A percentile compares a stretch with the other conserved stretches of the same genome.
Conservation (phyloP, 108 stramenopile genomes). For the Fistulifera solaris region DNA sequence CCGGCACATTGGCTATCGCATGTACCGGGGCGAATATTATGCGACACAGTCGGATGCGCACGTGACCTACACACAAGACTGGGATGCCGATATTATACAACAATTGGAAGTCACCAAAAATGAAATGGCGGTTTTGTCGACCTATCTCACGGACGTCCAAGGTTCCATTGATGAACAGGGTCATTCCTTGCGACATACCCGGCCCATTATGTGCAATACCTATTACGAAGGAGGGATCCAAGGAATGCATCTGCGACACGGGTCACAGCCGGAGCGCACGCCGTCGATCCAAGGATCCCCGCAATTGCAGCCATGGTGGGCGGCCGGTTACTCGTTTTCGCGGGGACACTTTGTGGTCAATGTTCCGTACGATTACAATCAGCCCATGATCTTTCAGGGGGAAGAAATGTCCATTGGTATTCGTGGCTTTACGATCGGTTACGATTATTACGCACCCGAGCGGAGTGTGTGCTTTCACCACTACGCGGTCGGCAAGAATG, state of each 20-base stretch:
- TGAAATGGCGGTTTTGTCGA: conserved; percentile 89
- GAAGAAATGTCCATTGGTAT: conserved; percentile 70
- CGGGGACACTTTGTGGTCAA: conserved; percentile 81
- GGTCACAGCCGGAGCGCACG: conserved; percentile 72
- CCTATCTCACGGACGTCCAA: conserved; percentile 77
- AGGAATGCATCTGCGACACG: conserved; percentile 76
- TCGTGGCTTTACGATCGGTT: conserved; percentile 74
- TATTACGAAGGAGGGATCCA: conserved; percentile 71
- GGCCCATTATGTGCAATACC: conserved; percentile 87
- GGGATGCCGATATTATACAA: conserved; percentile 84
- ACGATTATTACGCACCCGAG: conserved; percentile 86
- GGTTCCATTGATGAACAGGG: conserved; percentile 63
- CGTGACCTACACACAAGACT: conserved; percentile 80
- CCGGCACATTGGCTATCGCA: conserved; percentile 75
- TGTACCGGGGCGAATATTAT: conserved; percentile 91
- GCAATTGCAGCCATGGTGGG: conserved; percentile 85
- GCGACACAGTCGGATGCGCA: conserved; percentile 94
- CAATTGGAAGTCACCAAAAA: conserved; percentile 74
- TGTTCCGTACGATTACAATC: conserved; percentile 45
- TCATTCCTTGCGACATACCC: conserved; percentile 58
- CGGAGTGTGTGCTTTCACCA: conserved; percentile 83
- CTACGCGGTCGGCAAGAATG: conserved; percentile 71
- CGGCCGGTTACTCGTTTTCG: conserved; percentile 83
- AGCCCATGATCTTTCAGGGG: conserved; percentile 79
- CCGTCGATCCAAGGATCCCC: conserved; percentile 63